Conservation (phyloP, 106 monocot species). For the Hemerocallis citrina region DNA sequence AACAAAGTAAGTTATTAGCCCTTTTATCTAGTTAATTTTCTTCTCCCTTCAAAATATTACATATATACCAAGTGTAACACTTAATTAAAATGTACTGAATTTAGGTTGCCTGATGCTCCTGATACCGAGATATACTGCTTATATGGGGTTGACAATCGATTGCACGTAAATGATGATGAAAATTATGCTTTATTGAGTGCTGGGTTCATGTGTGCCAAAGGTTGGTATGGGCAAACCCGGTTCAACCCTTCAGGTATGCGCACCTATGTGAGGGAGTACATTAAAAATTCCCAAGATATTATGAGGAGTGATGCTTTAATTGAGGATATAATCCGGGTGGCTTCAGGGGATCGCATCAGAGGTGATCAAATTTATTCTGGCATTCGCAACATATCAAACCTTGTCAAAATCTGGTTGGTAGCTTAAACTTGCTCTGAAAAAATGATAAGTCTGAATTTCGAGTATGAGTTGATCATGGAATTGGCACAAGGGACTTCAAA, state of each 20-base stretch:
- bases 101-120: conserved; percentile 56
- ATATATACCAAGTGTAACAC: no score
- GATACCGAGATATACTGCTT: conserved; percentile 48
- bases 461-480: no score
- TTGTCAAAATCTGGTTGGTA: conserved; percentile 18
- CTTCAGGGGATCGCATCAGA: conserved; percentile 35
- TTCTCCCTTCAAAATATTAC: not conserved
- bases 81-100: not conserved
- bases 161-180: conserved; percentile 32
- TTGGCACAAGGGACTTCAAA: no score
- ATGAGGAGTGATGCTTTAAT: conserved; percentile 48
- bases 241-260: conserved; percentile 47
- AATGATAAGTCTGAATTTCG: no score
- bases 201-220: conserved; percentile 58
- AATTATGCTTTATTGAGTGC: conserved; percentile 42
- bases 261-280: conserved; percentile 43
- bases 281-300: conserved; percentile 38
- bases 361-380: conserved; percentile 46
- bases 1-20: conserved; percentile 23
- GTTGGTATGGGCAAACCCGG: conserved; percentile 46
- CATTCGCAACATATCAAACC: conserved; percentile 43
- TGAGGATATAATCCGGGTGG: conserved; percentile 54
- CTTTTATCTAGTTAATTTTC: not conserved
- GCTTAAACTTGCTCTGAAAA: no score
- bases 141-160: conserved; percentile 47